Percentiles rank a stretch among this genome's conserved stretches.
phyloP scores from a whole-genome alignment of 1,284 basidiomycete species.

The Fomitopsis schrenkii region DNA sequence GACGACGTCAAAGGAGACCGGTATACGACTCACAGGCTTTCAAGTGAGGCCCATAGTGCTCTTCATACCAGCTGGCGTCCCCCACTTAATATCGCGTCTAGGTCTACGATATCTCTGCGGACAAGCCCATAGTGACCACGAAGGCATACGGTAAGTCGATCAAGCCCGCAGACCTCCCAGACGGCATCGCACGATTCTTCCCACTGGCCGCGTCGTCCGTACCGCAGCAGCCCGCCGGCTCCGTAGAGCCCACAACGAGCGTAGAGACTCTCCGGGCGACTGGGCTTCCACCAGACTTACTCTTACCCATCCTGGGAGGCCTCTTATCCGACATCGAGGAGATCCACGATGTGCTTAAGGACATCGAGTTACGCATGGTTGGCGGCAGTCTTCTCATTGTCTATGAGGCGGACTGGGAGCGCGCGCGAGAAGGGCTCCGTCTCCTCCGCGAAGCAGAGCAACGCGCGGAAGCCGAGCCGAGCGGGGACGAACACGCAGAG shows the following conservation, averaged over 20 bases:
- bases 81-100: constrained; percentile 24
- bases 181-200: constrained; percentile 79
- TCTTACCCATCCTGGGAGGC: constrained; percentile 58
- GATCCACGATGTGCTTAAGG: constrained; percentile 49
- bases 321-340: constrained; percentile 56
- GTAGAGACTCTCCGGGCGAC: constrained; percentile 16
- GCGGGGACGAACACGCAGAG: constrained; percentile 27
- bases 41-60: constrained; percentile 52
- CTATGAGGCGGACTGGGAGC: constrained; percentile 70
- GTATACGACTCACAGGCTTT: constrained; percentile 85
- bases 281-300: constrained; percentile 51
- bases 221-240: background rate
- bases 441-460: constrained; percentile 40
- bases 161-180: constrained; percentile 59
- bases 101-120: constrained; percentile 69
- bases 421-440: constrained; percentile 38
- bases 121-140: constrained; percentile 55
- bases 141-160: constrained; percentile 84
- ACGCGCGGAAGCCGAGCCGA: constrained; percentile 23
- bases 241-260: background rate
- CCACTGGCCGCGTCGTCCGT: constrained; percentile 40
- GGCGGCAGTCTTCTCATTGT: constrained; percentile 80
- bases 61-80: background rate
- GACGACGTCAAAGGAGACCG: constrained; percentile 75
- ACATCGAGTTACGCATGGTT: constrained; percentile 76